Evolutionary conservation across 2,329 filamentous ascomycete genomes (phyloP).

Genomic region (Diplodia mutila): DNA sequence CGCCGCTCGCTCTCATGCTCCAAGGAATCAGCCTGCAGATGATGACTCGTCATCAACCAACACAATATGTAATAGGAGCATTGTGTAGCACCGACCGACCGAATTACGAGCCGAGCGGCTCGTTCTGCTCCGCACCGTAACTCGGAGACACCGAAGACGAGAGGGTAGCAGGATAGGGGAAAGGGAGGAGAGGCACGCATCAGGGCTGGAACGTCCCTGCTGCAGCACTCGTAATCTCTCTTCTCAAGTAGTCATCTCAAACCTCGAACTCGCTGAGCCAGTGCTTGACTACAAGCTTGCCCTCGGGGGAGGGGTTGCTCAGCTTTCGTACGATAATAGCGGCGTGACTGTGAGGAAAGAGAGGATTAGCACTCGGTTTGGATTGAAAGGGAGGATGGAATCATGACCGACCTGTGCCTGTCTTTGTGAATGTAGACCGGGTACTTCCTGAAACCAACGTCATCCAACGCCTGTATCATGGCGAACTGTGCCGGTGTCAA

Average conservation of each 20-base stretch:
- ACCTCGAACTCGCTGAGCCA: conserved; percentile 77
- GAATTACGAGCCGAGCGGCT: background rate
- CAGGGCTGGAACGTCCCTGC: background rate
- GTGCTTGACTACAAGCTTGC: conserved; percentile 75
- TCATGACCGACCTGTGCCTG: conserved; percentile 35
- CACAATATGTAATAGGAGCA: background rate
- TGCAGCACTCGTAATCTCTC: background rate
- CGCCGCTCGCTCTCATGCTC: background rate
- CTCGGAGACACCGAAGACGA: background rate
- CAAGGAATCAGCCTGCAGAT: background rate
- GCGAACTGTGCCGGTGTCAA: conserved; percentile 79
- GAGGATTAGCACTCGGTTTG: background rate
- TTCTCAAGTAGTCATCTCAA: conserved; percentile 35
- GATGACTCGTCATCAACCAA: background rate
- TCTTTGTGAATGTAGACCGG: conserved; percentile 75
- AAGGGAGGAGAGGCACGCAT: background rate
- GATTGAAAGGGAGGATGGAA: background rate
- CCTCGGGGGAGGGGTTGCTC: conserved; percentile 66
- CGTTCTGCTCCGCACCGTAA: background rate
- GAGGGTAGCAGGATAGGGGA: background rate
- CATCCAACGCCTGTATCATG: conserved; percentile 79
- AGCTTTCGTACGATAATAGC: conserved; percentile 82
- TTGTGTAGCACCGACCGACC: background rate
- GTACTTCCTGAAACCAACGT: conserved; percentile 62
- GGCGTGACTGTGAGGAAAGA: conserved; percentile 69